Conservation (phyloP, 208 protist genomes). For the Angomonas deanei region DNA sequence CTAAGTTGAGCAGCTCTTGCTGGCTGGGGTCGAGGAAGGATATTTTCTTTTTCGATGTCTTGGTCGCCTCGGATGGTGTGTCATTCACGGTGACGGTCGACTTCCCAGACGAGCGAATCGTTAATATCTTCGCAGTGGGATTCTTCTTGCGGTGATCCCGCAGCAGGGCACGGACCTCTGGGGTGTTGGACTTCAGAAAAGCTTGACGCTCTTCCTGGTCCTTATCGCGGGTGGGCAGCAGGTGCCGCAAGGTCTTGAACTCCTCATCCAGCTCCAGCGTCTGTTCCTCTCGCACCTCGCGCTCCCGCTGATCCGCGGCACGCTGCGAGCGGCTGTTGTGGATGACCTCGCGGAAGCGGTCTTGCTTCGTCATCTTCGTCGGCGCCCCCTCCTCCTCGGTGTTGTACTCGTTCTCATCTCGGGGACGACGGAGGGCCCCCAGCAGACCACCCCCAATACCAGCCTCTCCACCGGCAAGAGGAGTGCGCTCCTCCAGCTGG, state of each 20-base stretch:
- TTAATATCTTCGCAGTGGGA: conserved; percentile 39
- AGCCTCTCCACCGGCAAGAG: conserved; percentile 8
- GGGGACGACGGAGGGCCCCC: conserved; percentile 5
- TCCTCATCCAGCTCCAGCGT: conserved; percentile 60
- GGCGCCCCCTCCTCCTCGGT: conserved; percentile 16
- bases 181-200: conserved; percentile 46
- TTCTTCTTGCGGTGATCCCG: conserved; percentile 30
- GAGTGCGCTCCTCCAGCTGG: conserved; percentile 5
- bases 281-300: conserved; percentile 43
- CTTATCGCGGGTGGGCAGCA: conserved; percentile 59
- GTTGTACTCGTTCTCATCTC: conserved; percentile 7
- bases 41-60: not conserved
- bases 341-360: conserved; percentile 67
- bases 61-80: not conserved
- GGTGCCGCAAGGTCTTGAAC: conserved; percentile 59
- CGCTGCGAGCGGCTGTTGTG: conserved; percentile 54
- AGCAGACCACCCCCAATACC: conserved; percentile 17
- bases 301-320: conserved; percentile 58
- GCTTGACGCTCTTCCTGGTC: conserved; percentile 50
- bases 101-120: conserved; percentile 28
- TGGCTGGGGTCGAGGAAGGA: conserved; percentile 19
- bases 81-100: conserved; percentile 26
- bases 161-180: conserved; percentile 56
- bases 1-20: conserved; percentile 18
- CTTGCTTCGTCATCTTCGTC: conserved; percentile 38